phyloP scores from a whole-genome alignment of 805 yeast species.

The Brettanomyces naardenensis region DNA sequence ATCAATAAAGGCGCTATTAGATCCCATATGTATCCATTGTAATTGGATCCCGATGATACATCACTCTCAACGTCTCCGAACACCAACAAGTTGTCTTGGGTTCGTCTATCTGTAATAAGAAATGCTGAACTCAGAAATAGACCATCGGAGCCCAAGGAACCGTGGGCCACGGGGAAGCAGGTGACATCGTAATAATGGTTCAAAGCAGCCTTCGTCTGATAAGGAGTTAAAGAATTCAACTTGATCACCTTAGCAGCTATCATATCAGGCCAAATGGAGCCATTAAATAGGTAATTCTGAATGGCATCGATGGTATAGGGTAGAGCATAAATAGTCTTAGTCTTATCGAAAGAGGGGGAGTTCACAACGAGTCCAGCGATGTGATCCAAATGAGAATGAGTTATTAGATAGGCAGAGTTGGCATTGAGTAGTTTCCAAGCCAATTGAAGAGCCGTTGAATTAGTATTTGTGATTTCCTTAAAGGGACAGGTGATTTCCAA shows the following conservation, averaged over 20 bases:
- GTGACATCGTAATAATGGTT: slow-evolving; percentile 30
- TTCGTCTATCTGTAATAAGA: slow-evolving; percentile 30
- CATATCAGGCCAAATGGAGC: slow-evolving; percentile 72
- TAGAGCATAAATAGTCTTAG: slow-evolving; percentile 47
- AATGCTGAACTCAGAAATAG: slow-evolving; percentile 50
- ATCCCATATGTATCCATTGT: slow-evolving; percentile 47
- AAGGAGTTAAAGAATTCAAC: slow-evolving; percentile 16
- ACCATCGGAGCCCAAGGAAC: slow-evolving; percentile 13
- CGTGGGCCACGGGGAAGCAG: slow-evolving; percentile 36
- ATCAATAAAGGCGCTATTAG: slow-evolving; percentile 39
- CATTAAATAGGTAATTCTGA: slow-evolving; percentile 57
- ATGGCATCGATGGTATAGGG: slow-evolving; percentile 44
- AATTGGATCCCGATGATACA: slow-evolving; percentile 29
- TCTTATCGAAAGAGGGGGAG: slow-evolving; percentile 43
- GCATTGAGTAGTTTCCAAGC: slow-evolving; percentile 23
- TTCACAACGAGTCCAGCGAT: slow-evolving; percentile 61
- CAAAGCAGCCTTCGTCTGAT: slow-evolving; percentile 6
- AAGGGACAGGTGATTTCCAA: slow-evolving; percentile 1
- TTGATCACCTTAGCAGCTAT: slow-evolving; percentile 23
- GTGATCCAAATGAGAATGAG: slow-evolving; percentile 87
- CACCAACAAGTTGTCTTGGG: slow-evolving; percentile 38
- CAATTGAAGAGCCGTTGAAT: background rate
- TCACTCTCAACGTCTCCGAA: slow-evolving; percentile 89
- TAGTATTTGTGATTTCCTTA: background rate
- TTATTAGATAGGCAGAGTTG: slow-evolving; percentile 42